Evolutionary conservation across 1,139 yeast species (phyloP).

Genomic region (Geotrichum candidum): DNA sequence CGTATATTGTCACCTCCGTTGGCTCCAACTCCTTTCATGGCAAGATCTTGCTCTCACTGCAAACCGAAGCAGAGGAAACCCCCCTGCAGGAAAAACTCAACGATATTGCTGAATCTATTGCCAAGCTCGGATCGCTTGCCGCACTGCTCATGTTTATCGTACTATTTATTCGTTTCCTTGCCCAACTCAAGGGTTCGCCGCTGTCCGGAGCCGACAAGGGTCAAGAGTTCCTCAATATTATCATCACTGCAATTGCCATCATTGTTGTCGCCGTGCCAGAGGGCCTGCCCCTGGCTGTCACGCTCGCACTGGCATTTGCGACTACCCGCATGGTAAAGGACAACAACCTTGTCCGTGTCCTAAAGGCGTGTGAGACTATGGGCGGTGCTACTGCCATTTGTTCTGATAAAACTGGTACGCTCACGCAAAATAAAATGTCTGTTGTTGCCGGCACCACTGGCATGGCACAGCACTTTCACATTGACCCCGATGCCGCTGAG

Average conservation of each 20-base stretch:
- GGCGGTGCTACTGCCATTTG: conserved; percentile 97
- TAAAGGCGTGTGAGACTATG: conserved; percentile 95
- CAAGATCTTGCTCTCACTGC: conserved; percentile 75
- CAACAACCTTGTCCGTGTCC: conserved; percentile 89
- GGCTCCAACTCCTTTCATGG: conserved; percentile 89
- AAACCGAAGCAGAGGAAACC: conserved; percentile 71
- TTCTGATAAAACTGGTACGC: conserved; percentile 94
- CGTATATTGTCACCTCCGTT: conserved; percentile 81
- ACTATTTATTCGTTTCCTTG: conserved; percentile 68
- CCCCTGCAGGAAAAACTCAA: conserved; percentile 84
- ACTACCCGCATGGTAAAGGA: conserved; percentile 97
- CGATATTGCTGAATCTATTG: conserved; percentile 82
- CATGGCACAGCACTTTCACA: conserved; percentile 36
- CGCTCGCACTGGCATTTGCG: conserved; percentile 93
- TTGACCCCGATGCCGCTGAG: conserved; percentile 23
- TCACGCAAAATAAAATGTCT: conserved; percentile 87
- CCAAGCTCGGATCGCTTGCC: conserved; percentile 85
- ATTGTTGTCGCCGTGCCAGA: conserved; percentile 98
- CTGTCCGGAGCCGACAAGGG: conserved; percentile 70
- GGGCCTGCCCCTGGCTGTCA: conserved; percentile 94
- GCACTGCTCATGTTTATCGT: conserved; percentile 74
- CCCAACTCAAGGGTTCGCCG: conserved; percentile 51
- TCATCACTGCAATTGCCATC: conserved; percentile 86
- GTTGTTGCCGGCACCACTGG: conserved; percentile 74
- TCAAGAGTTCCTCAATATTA: conserved; percentile 70